Conservation (phyloP, 352 stramenopile genomes). For the Globisporangium spinosum region DNA sequence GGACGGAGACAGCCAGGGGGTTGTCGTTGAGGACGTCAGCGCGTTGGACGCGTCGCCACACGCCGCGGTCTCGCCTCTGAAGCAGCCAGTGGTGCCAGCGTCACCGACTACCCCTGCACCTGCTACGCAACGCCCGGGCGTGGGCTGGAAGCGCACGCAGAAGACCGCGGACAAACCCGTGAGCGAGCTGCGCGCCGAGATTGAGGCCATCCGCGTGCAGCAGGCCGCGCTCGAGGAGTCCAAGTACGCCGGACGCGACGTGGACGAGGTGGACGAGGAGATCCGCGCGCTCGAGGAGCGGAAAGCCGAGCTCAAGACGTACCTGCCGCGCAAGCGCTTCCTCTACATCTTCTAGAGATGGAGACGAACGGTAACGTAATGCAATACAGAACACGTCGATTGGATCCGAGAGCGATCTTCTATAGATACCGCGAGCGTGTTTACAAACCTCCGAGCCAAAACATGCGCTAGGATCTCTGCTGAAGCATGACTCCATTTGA, state of each 20-base stretch:
- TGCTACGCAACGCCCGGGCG: constrained; percentile 36
- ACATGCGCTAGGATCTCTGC: not conserved
- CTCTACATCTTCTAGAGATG: constrained; percentile 67
- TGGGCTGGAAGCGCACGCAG: constrained; percentile 45
- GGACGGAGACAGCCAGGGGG: constrained; percentile 12
- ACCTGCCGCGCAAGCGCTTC: constrained; percentile 74
- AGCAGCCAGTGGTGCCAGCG: constrained; percentile 17
- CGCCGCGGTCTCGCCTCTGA: constrained; percentile 12
- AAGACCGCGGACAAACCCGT: constrained; percentile 24
- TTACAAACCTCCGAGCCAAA: not conserved
- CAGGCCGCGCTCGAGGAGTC: constrained; percentile 60
- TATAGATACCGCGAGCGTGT: not conserved
- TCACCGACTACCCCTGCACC: constrained; percentile 10
- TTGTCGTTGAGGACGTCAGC: constrained; percentile 21
- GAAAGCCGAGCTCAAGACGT: constrained; percentile 64
- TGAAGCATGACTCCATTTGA: not conserved
- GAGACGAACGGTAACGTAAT: not conserved
- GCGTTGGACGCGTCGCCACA: constrained; percentile 21
- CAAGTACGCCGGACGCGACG: constrained; percentile 74
- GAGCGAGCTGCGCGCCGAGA: constrained; percentile 41
- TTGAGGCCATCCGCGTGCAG: constrained; percentile 53
- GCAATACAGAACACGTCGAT: not conserved
- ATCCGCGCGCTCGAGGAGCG: constrained; percentile 59
- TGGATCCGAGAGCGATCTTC: not conserved
- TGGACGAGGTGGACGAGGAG: constrained; percentile 78